These are phyloP conservation scores for Balamuthia mandrillaris DNA, from an alignment of 208 protist species.

Conservation along the genomic window DNA sequence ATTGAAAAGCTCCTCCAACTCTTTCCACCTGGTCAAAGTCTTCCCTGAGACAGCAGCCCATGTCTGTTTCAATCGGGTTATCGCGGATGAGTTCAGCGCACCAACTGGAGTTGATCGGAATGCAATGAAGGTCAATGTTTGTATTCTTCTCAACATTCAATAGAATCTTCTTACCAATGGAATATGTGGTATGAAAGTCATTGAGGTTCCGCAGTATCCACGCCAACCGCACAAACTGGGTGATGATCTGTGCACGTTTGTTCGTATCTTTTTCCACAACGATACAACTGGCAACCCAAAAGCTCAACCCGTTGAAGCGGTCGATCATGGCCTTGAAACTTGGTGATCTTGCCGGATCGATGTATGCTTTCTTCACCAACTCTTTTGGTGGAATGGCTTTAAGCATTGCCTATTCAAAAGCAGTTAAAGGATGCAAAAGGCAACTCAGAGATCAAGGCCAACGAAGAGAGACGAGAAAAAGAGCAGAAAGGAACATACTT, in stretches of 20 bases:
- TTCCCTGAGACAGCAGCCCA: neutral
- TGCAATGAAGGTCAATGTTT: neutral
- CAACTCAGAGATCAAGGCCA: no score
- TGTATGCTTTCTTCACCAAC: neutral
- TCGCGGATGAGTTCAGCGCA: neutral
- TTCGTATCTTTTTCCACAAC: neutral
- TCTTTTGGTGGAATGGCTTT: conserved; percentile 11
- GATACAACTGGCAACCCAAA: neutral
- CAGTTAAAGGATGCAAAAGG: no score
- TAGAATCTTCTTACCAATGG: no score
- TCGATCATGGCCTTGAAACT: neutral
- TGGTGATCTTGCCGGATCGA: neutral
- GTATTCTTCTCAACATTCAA: no score
- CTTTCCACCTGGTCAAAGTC: neutral
- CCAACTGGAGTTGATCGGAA: neutral
- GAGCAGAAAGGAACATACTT: no score
- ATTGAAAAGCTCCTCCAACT: neutral
- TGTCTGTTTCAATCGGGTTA: neutral
- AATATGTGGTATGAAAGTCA: neutral
- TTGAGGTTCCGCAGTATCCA: no score
- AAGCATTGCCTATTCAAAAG: neutral
- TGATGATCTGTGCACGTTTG: neutral
- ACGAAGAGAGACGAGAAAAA: no score
- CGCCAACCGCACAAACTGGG: neutral
- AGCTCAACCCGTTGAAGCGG: neutral